A percentile compares a stretch with the other conserved stretches of the same genome.
phyloP scores from a whole-genome alignment of 306 rosid genomes.

The Fagus crenata region DNA sequence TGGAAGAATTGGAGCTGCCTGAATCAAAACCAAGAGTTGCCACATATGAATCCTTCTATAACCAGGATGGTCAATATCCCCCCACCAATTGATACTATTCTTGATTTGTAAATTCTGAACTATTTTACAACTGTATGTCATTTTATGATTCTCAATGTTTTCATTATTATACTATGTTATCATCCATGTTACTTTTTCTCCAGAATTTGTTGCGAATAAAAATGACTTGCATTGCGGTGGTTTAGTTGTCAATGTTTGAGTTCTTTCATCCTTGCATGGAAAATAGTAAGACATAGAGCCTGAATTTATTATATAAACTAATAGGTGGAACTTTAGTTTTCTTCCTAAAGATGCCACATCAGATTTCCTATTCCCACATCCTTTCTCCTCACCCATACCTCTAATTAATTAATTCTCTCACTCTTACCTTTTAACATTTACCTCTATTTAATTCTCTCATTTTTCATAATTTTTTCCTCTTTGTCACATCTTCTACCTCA shows the following conservation, averaged over 20 bases:
- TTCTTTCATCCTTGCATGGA: not conserved
- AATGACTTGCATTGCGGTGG: not conserved
- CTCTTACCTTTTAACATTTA: too few relatives aligned
- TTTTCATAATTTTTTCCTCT: too few relatives aligned
- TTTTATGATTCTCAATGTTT: not conserved
- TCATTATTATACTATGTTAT: not conserved
- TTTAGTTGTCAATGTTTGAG: not conserved
- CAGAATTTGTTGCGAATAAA: slow-evolving; percentile 2
- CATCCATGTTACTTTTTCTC: not conserved
- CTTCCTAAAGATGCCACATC: too few relatives aligned
- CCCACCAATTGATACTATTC: slow-evolving; percentile 31
- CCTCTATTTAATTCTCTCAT: too few relatives aligned
- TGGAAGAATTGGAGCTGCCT: slow-evolving; percentile 63
- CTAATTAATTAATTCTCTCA: too few relatives aligned
- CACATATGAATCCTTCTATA: slow-evolving; percentile 63
- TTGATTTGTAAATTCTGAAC: slow-evolving; percentile 22
- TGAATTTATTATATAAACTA: not conserved
- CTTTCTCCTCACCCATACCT: too few relatives aligned
- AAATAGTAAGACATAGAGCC: not conserved
- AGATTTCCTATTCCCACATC: too few relatives aligned
- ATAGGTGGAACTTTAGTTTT: too few relatives aligned
- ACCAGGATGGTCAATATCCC: slow-evolving; percentile 43
- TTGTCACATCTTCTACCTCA: too few relatives aligned
- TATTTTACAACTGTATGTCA: not conserved
- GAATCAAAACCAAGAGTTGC: slow-evolving; percentile 75